Percentiles rank a stretch among this genome's conserved stretches.
These are phyloP conservation scores for Diaporthe sp. DNA, from an alignment of 2,329 filamentous ascomycete species.

Conservation along the genomic window DNA sequence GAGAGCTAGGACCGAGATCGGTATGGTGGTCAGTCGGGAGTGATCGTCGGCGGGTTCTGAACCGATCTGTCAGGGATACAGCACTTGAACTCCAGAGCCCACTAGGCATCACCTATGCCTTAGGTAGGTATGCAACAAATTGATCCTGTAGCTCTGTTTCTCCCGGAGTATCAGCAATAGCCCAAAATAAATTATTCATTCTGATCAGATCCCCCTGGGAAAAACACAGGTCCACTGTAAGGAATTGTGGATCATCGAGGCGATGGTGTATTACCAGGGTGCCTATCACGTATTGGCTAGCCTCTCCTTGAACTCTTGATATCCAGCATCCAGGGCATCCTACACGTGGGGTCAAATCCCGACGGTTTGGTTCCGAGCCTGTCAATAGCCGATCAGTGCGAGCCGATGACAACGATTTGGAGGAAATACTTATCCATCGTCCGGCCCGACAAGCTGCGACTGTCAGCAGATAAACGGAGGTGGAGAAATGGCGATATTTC, in stretches of 20 bases:
- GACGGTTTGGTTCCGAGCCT: background rate
- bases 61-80: background rate
- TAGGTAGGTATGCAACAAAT: background rate
- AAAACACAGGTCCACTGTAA: background rate
- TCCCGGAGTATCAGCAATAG: background rate
- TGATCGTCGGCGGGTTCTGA: background rate
- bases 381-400: background rate
- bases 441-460: background rate
- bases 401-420: background rate
- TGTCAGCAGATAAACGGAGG: background rate
- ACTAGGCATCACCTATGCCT: background rate
- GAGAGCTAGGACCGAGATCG: background rate
- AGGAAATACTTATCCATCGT: background rate
- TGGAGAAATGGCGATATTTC: conserved; percentile 2
- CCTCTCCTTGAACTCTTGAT: background rate
- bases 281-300: conserved; percentile 1
- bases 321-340: background rate
- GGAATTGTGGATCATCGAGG: background rate
- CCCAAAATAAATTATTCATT: background rate
- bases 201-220: background rate
- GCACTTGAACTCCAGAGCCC: background rate
- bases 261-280: conserved; percentile 23
- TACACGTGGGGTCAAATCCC: background rate
- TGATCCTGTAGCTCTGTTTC: too few relatives aligned
- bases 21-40: background rate